Evolutionary conservation across 495 filamentous ascomycete genomes (phyloP).

Genomic region (Aspergillus carlsbadensis): DNA sequence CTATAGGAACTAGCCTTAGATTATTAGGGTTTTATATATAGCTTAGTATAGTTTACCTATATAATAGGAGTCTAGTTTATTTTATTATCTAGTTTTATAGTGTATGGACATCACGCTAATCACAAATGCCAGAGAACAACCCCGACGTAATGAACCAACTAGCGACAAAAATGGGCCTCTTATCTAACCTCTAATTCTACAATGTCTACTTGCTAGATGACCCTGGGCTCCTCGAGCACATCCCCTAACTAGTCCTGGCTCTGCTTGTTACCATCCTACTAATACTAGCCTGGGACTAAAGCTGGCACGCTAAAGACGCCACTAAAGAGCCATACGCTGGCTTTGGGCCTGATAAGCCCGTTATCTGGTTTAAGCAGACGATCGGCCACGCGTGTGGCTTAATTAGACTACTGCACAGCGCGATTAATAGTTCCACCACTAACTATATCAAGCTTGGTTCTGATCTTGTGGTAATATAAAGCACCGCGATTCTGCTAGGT

Average conservation of each 20-base stretch:
- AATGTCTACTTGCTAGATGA: slow-evolving; percentile 1
- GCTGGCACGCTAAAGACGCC: slow-evolving; percentile 3
- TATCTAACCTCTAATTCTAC: slow-evolving; percentile 8
- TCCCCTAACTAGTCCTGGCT: slow-evolving; percentile 3
- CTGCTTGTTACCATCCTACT: slow-evolving; percentile 11
- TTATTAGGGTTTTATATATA: too few relatives aligned
- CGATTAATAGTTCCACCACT: slow-evolving; percentile 6
- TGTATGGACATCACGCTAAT: too few relatives aligned
- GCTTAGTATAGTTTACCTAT: too few relatives aligned
- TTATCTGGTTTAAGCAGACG: slow-evolving; percentile 15
- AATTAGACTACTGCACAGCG: slow-evolving; percentile 9
- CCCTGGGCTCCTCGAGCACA: background rate
- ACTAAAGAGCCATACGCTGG: slow-evolving; percentile 4
- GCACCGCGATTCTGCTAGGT: slow-evolving; percentile 2
- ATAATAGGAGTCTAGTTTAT: too few relatives aligned
- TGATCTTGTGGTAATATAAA: background rate
- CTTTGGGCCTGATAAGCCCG: slow-evolving; percentile 7
- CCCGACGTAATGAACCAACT: slow-evolving; percentile 12
- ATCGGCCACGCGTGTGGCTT: slow-evolving; percentile 14
- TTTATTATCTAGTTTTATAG: too few relatives aligned
- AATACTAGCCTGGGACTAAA: background rate
- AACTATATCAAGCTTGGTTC: slow-evolving; percentile 6
- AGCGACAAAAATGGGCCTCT: slow-evolving; percentile 1
- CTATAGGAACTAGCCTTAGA: too few relatives aligned
- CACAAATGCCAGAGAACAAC: slow-evolving; percentile 11